These are phyloP conservation scores for Wickerhamomyces kurtzmanii DNA, from an alignment of 805 yeast species.

Conservation along the genomic window DNA sequence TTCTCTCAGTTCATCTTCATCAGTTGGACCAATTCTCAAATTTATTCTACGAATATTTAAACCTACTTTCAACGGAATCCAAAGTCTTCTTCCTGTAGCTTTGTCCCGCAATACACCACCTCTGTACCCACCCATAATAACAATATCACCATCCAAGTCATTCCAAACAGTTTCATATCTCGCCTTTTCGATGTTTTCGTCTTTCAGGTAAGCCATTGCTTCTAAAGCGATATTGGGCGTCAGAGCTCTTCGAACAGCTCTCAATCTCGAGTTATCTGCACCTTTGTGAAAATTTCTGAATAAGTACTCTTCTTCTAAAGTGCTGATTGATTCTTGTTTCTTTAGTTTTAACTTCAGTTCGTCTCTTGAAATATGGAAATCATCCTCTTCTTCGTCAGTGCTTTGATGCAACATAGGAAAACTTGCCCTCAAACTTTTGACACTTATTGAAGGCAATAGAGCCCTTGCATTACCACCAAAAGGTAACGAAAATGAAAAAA, in stretches of 20 bases:
- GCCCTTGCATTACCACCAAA: constrained; percentile 22
- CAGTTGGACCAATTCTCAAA: constrained; percentile 62
- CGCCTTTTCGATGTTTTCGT: constrained; percentile 10
- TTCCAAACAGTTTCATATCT: constrained; percentile 36
- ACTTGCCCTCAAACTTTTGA: constrained; percentile 8
- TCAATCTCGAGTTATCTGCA: constrained; percentile 54
- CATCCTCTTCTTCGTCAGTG: constrained; percentile 6
- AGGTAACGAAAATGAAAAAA: constrained; percentile 27
- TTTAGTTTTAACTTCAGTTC: constrained; percentile 23
- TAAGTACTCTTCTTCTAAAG: constrained; percentile 52
- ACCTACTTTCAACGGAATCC: constrained; percentile 87
- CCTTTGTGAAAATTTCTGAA: constrained; percentile 41
- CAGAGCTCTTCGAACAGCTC: constrained; percentile 61
- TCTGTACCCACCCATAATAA: constrained; percentile 81
- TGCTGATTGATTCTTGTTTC: constrained; percentile 48
- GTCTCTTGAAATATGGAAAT: constrained; percentile 5
- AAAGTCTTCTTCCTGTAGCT: constrained; percentile 53
- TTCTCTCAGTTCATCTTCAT: constrained; percentile 56
- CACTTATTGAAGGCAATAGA: constrained; percentile 11
- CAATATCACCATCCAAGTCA: constrained; percentile 65
- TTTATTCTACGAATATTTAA: constrained; percentile 62
- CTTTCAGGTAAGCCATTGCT: constrained; percentile 1
- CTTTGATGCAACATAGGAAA: constrained; percentile 12
- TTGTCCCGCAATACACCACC: constrained; percentile 70
- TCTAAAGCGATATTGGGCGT: constrained; percentile 32